These are phyloP conservation scores for Rosa lucieae DNA, from an alignment of 306 rosid genomes.

Conservation along the genomic window DNA sequence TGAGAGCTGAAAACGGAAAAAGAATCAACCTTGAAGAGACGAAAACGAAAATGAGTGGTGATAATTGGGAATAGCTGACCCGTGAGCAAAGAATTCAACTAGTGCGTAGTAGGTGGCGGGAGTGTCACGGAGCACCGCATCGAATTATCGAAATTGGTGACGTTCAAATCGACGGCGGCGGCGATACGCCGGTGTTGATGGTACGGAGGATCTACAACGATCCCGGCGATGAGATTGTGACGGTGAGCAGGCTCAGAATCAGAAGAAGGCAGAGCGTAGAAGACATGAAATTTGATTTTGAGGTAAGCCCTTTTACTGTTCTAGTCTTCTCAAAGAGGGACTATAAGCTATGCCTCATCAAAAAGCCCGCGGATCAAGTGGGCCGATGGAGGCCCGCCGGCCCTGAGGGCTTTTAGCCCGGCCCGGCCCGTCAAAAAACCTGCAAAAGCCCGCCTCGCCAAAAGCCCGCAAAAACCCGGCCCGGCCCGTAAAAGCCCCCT, in stretches of 20 bases:
- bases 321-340: too few relatives aligned
- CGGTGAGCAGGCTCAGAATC: conserved; percentile 38
- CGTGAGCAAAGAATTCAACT: conserved; percentile 84
- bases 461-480: too few relatives aligned
- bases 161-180: conserved; percentile 71
- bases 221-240: conserved; percentile 34
- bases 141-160: conserved; percentile 68
- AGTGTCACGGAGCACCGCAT: conserved; percentile 64
- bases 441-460: too few relatives aligned
- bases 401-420: too few relatives aligned
- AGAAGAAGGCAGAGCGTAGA: conserved; percentile 30
- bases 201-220: conserved; percentile 69
- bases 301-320: background rate
- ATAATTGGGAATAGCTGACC: conserved; percentile 46
- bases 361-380: too few relatives aligned
- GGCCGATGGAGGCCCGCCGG: too few relatives aligned
- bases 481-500: too few relatives aligned
- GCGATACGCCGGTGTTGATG: conserved; percentile 30
- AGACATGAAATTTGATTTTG: conserved; percentile 23
- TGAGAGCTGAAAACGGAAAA: background rate
- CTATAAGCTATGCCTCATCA: too few relatives aligned
- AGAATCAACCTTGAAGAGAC: background rate
- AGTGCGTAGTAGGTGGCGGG: conserved; percentile 79
- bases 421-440: too few relatives aligned
- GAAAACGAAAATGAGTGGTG: background rate